Evolutionary conservation across 202 grass and related monocot genomes (phyloP).

Genomic region (Zizania palustris): DNA sequence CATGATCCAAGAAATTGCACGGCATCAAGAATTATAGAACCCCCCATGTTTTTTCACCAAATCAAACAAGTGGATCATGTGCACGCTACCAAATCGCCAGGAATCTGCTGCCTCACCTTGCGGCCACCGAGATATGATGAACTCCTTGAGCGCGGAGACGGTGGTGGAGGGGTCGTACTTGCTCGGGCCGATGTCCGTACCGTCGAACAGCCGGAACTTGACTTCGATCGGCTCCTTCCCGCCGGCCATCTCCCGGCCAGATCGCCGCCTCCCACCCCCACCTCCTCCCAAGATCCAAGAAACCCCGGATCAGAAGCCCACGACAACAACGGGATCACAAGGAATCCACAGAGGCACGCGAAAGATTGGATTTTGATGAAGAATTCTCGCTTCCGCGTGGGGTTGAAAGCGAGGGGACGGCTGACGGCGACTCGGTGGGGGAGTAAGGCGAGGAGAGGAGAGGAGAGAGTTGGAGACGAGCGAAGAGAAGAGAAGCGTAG

Average conservation of each 20-base stretch:
- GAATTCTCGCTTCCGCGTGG: constrained; percentile 54
- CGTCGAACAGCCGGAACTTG: constrained; percentile 89
- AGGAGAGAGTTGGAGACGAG: neutral
- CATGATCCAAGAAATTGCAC: constrained; percentile 26
- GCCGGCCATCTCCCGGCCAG: constrained; percentile 58
- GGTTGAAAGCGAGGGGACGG: constrained; percentile 54
- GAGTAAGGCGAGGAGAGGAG: constrained; percentile 11
- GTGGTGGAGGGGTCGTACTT: constrained; percentile 92
- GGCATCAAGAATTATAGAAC: constrained; percentile 26
- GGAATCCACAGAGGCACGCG: constrained; percentile 33
- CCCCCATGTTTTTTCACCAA: neutral
- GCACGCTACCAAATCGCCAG: constrained; percentile 25
- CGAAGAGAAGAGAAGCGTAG: neutral
- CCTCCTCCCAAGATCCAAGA: constrained; percentile 46
- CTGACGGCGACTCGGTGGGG: constrained; percentile 42
- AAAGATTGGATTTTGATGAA: constrained; percentile 42
- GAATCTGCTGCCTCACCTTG: constrained; percentile 72
- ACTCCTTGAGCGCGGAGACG: constrained; percentile 88
- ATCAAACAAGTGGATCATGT: constrained; percentile 38
- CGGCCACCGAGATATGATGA: constrained; percentile 88
- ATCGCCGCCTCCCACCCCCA: constrained; percentile 37
- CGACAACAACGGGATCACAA: constrained; percentile 18
- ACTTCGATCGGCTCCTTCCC: constrained; percentile 87
- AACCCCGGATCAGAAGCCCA: constrained; percentile 47
- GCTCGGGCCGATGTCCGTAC: constrained; percentile 92